A percentile compares a stretch with the other conserved stretches of the same genome.
These are phyloP conservation scores for Puccinia coronata DNA, from an alignment of 1,284 basidiomycete species.

Conservation along the genomic window DNA sequence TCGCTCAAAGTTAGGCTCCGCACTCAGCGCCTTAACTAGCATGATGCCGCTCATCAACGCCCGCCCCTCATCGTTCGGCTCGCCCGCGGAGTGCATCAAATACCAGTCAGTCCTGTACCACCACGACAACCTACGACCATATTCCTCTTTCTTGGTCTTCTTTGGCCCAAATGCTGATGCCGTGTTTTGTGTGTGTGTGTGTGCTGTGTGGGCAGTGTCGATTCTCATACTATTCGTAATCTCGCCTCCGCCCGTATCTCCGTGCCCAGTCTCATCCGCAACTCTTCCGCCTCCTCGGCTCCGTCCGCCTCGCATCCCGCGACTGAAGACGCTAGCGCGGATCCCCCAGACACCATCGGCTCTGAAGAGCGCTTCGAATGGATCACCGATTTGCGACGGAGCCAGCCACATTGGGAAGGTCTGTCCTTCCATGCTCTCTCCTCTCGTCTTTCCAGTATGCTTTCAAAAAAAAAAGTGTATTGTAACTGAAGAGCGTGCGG, in stretches of 20 bases:
- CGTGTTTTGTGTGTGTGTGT: too few species aligned
- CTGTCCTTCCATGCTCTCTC: too few species aligned
- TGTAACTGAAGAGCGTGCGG: not conserved
- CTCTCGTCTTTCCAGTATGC: not conserved
- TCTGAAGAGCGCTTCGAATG: conserved; percentile 63
- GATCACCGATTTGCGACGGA: conserved; percentile 79
- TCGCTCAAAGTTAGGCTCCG: conserved; percentile 65
- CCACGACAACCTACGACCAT: too few species aligned
- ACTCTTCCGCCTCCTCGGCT: conserved; percentile 16
- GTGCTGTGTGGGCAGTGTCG: conserved; percentile 64
- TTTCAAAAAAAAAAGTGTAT: not conserved
- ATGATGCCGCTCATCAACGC: conserved; percentile 86
- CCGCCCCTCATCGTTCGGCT: conserved; percentile 79
- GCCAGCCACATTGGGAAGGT: conserved; percentile 78
- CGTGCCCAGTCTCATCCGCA: conserved; percentile 70
- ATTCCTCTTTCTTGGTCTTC: conserved; percentile 59
- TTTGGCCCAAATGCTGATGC: too few species aligned
- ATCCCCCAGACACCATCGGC: not conserved
- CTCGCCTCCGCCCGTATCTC: conserved; percentile 76
- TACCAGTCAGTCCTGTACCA: too few species aligned
- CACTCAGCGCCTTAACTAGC: conserved; percentile 82
- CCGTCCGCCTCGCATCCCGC: conserved; percentile 52
- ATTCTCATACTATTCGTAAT: conserved; percentile 77
- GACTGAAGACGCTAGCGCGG: not conserved
- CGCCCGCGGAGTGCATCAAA: conserved; percentile 78